Conservation (phyloP, 179 eudicot species). For the Gypsophila paniculata region DNA sequence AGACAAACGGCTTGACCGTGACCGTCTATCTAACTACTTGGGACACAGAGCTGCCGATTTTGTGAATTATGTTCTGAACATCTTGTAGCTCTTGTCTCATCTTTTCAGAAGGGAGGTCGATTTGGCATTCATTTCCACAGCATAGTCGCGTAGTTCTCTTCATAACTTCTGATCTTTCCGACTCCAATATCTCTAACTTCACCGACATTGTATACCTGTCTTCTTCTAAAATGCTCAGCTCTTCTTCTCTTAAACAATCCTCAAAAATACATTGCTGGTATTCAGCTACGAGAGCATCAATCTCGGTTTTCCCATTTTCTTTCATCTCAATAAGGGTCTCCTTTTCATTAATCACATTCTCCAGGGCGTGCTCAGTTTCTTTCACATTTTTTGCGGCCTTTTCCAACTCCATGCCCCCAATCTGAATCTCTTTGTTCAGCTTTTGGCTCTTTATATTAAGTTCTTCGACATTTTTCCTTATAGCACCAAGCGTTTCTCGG, state of each 20-base stretch:
- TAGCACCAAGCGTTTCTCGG: slow-evolving; percentile 45
- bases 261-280: slow-evolving; percentile 53
- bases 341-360: slow-evolving; percentile 44
- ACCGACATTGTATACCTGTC: slow-evolving; percentile 36
- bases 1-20: slow-evolving; percentile 30
- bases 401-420: slow-evolving; percentile 33
- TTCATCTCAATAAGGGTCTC: slow-evolving; percentile 47
- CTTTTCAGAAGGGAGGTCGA: slow-evolving; percentile 39
- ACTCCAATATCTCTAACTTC: slow-evolving; percentile 34
- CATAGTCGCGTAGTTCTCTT: slow-evolving; percentile 36
- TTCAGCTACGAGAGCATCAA: slow-evolving; percentile 49
- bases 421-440: slow-evolving; percentile 40
- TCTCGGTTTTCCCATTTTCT: slow-evolving; percentile 47
- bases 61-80: slow-evolving; percentile 40
- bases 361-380: slow-evolving; percentile 49
- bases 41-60: slow-evolving; percentile 31
- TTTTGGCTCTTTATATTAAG: slow-evolving; percentile 38
- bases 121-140: slow-evolving; percentile 25
- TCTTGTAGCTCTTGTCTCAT: slow-evolving; percentile 50
- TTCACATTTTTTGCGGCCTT: slow-evolving; percentile 33
- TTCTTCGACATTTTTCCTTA: slow-evolving; percentile 49
- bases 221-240: slow-evolving; percentile 50
- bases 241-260: slow-evolving; percentile 47
- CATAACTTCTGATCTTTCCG: slow-evolving; percentile 36
- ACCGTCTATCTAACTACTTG: slow-evolving; percentile 22